Base-by-base conservation (phyloP, 495 filamentous ascomycete genomes). In the Lophiotrema nucula region DNA sequence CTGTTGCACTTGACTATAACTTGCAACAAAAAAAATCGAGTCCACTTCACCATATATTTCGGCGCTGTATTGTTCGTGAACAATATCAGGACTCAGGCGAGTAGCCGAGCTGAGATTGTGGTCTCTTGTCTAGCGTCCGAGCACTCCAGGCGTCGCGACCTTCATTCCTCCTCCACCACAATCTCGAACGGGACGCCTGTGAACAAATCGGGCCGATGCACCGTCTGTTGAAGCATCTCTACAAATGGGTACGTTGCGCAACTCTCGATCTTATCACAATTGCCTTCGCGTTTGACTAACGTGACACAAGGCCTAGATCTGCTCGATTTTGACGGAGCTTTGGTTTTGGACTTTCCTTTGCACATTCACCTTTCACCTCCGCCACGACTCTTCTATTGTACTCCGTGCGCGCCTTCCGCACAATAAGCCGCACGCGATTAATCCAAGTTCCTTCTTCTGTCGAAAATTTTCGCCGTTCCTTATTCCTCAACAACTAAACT, bases 71-170 rank as follows among this genome's bases (percentile, higher is more conserved):
- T n/a, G n/a, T n/a, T n/a, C n/a, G n/a, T n/a, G n/a, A n/a, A 41
- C 2, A 22, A n/a, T 24, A 2, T 42, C 31, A 24, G 11, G 3
- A 21, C 26, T 21, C 37, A 46, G 15, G 25, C 25, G 46, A 41
- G 53, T 57, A 63, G 53, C 60, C 60, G 60, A 63, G 58, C 52
- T 58, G 53, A 63, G 57, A 54, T 54, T 54, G 48, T 44, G 26
- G 33, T 33, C 18, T 47, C n/a, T n/a, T n/a, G n/a, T 46, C 22
- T 57, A 57, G 60, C 47, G 53, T 25, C 47, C 39, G 53, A 27
- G 24, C 46, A 47, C 33, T 48, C 19, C 28, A n/a, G 33, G 49
- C 52, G 53, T 48, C 53, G 18, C 46, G n/a, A 44, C 39, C 39
- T 63, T 24, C 60, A 63, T 63, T 63, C 46, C 60, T 47, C 53